A percentile compares a stretch with the other conserved stretches of the same genome.
These are phyloP conservation scores for Barbarea vulgaris DNA, from an alignment of 345 rosid genomes.

Conservation along the genomic window DNA sequence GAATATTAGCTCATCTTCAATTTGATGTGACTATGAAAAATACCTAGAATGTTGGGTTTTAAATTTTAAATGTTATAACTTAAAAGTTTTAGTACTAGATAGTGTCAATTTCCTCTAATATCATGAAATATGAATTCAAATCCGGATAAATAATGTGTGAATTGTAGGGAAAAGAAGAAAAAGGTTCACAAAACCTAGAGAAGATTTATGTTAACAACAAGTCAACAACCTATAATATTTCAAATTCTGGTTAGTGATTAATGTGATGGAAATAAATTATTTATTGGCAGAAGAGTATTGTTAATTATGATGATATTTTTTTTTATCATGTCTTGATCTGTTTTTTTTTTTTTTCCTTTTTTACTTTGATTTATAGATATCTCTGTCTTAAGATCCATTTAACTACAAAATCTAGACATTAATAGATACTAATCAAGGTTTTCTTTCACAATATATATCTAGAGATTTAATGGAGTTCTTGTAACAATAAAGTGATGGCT, in stretches of 20 bases:
- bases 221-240: background rate
- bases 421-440: background rate
- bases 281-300: background rate
- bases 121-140: no score
- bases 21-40: background rate
- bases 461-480: background rate
- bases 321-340: background rate
- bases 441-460: background rate
- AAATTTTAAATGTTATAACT: no score
- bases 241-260: background rate
- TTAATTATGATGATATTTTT: background rate
- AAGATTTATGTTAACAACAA: no score
- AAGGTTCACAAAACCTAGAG: background rate
- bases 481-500: background rate
- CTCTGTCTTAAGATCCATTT: background rate
- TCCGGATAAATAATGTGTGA: no score
- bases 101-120: no score
- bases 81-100: no score
- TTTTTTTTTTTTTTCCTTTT: background rate
- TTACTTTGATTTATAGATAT: background rate
- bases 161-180: no score
- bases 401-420: background rate
- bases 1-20: background rate
- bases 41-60: background rate
- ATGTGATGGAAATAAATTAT: background rate